phyloP scores from a whole-genome alignment of 306 rosid species.

The Lathyrus sativus region DNA sequence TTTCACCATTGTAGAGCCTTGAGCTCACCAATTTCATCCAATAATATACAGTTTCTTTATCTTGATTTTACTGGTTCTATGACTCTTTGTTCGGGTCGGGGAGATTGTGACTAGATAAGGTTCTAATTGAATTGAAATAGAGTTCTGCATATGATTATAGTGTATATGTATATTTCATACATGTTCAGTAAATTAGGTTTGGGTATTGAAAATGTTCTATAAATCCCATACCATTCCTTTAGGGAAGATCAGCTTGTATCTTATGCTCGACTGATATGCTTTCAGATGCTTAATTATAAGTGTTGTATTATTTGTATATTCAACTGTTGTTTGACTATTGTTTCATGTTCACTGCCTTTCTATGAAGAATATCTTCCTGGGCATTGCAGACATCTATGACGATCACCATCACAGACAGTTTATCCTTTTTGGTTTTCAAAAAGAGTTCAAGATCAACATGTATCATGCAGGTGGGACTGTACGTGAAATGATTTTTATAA shows the following conservation, averaged over 20 bases:
- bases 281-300: conserved; percentile 26
- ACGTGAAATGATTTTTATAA: conserved; percentile 51
- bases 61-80: too few relatives aligned
- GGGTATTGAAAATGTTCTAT: conserved; percentile 2
- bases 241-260: conserved; percentile 18
- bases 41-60: too few relatives aligned
- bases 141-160: background rate
- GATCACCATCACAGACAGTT: conserved; percentile 66
- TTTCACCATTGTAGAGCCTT: too few relatives aligned
- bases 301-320: conserved; percentile 38
- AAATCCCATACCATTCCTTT: background rate
- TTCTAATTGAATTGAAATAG: conserved; percentile 5
- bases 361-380: conserved; percentile 56
- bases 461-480: conserved; percentile 72
- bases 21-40: too few relatives aligned
- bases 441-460: conserved; percentile 55
- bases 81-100: background rate
- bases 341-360: conserved; percentile 53
- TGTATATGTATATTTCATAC: conserved; percentile 3
- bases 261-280: conserved; percentile 17
- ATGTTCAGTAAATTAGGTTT: conserved; percentile 3
- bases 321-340: conserved; percentile 51
- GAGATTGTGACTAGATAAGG: background rate
- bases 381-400: conserved; percentile 71
- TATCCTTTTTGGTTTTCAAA: conserved; percentile 64